phyloP scores from a whole-genome alignment of 2,329 filamentous ascomycete species.

The Moelleriella libera region DNA sequence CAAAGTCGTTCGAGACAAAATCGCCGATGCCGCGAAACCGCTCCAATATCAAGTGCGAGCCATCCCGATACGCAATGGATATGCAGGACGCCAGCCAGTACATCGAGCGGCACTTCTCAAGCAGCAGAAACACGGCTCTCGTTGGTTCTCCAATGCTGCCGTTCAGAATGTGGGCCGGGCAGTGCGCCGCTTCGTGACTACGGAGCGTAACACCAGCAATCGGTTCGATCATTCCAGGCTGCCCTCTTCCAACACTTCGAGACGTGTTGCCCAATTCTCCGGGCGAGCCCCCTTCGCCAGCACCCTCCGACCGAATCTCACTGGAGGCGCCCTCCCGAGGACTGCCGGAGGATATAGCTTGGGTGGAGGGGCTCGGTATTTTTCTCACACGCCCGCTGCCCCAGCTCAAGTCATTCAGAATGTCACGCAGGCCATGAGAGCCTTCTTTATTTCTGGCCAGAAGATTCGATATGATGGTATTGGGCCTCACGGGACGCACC shows the following conservation, averaged over 20 bases:
- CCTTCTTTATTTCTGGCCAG: slow-evolving; percentile 83
- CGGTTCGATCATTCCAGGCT: slow-evolving; percentile 34
- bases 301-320: slow-evolving; percentile 81
- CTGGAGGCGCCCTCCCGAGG: slow-evolving; percentile 70
- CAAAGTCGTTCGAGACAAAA: slow-evolving; percentile 34
- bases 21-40: slow-evolving; percentile 28
- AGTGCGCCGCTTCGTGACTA: slow-evolving; percentile 37
- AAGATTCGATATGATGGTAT: slow-evolving; percentile 77
- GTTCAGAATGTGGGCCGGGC: slow-evolving; percentile 27
- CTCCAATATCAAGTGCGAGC: slow-evolving; percentile 31
- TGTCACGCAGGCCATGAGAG: slow-evolving; percentile 84
- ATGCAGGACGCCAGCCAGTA: slow-evolving; percentile 32
- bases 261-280: slow-evolving; percentile 45
- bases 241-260: slow-evolving; percentile 32
- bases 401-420: slow-evolving; percentile 89
- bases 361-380: slow-evolving; percentile 66
- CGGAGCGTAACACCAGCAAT: slow-evolving; percentile 14
- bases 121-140: slow-evolving; percentile 26
- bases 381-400: slow-evolving; percentile 73
- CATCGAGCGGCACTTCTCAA: slow-evolving; percentile 38
- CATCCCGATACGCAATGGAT: slow-evolving; percentile 24
- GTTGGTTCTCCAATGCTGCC: slow-evolving; percentile 33
- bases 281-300: slow-evolving; percentile 76
- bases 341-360: slow-evolving; percentile 81
- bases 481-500: slow-evolving; percentile 58